Percentiles rank a stretch among this genome's conserved stretches.
Conservation (phyloP, 2,329 filamentous ascomycete genomes). For the Pestalotiopsis sp. region DNA sequence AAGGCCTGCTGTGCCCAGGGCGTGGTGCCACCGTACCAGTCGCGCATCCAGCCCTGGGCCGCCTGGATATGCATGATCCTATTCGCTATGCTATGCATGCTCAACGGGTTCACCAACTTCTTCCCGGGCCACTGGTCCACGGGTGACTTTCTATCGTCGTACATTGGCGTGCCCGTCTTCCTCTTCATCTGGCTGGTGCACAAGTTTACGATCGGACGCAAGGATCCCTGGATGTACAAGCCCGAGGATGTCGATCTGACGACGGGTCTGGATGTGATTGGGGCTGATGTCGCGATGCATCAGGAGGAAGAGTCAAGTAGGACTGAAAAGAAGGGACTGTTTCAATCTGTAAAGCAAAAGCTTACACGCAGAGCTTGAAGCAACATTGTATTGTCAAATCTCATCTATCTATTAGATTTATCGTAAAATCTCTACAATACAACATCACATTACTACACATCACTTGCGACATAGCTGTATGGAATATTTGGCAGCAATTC, state of each 20-base stretch:
- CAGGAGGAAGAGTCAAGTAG: not conserved
- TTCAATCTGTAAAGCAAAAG: not conserved
- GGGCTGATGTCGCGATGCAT: not conserved
- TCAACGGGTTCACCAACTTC: constrained; percentile 74
- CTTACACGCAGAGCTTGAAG: no score
- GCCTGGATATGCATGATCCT: constrained; percentile 63
- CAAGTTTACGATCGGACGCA: constrained; percentile 48
- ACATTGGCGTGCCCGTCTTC: constrained; percentile 71
- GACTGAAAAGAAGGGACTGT: not conserved
- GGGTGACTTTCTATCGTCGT: constrained; percentile 63
- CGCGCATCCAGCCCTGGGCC: constrained; percentile 66
- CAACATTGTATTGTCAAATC: not conserved
- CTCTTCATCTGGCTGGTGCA: constrained; percentile 61
- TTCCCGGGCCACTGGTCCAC: constrained; percentile 50
- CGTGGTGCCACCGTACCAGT: constrained; percentile 65
- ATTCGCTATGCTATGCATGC: constrained; percentile 66
- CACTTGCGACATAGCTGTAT: no score
- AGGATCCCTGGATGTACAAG: not conserved
- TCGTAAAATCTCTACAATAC: no score
- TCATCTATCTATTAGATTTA: no score
- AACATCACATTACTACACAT: no score
- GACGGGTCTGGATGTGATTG: not conserved
- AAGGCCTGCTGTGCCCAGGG: constrained; percentile 65
- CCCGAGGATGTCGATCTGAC: not conserved
- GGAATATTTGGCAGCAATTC: no score